phyloP scores from a whole-genome alignment of 2,329 filamentous ascomycete genomes.

The Phaeosphaeria sp. region DNA sequence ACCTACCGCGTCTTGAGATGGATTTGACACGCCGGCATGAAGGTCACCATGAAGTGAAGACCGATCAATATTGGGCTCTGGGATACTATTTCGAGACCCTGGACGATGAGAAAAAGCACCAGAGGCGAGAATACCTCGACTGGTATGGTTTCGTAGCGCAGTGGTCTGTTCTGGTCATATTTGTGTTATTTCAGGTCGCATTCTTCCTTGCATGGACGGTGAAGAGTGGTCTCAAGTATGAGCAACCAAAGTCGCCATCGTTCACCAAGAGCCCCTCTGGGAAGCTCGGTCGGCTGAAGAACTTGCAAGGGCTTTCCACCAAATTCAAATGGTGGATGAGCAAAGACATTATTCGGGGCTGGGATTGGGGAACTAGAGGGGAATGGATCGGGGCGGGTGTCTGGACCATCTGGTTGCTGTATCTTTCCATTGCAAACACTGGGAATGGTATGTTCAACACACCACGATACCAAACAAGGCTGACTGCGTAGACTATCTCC shows the following conservation, averaged over 20 bases:
- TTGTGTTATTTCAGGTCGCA: constrained; percentile 52
- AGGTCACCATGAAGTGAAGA: constrained; percentile 32
- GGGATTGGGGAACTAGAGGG: constrained; percentile 59
- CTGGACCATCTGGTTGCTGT: constrained; percentile 62
- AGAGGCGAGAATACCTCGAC: constrained; percentile 61
- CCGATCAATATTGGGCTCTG: constrained; percentile 37
- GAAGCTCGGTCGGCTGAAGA: constrained; percentile 31
- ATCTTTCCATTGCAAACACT: constrained; percentile 59
- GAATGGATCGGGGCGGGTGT: constrained; percentile 56
- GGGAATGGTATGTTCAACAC: constrained; percentile 57
- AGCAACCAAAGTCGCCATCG: constrained; percentile 52
- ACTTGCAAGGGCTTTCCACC: constrained; percentile 30
- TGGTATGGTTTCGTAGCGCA: constrained; percentile 64
- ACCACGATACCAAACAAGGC: neutral
- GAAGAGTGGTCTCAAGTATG: constrained; percentile 33
- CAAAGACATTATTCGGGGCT: constrained; percentile 51
- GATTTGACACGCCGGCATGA: constrained; percentile 26
- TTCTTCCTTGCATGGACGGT: constrained; percentile 46
- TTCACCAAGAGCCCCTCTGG: constrained; percentile 43
- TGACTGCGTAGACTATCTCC: constrained; percentile 62
- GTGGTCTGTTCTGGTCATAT: constrained; percentile 57
- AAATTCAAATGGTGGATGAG: constrained; percentile 54
- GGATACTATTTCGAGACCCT: constrained; percentile 64
- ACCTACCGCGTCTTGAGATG: constrained; percentile 16
- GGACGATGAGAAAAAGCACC: constrained; percentile 56